Conservation (phyloP, 768 basidiomycete genomes). For the Podaxis mareebaensis region DNA sequence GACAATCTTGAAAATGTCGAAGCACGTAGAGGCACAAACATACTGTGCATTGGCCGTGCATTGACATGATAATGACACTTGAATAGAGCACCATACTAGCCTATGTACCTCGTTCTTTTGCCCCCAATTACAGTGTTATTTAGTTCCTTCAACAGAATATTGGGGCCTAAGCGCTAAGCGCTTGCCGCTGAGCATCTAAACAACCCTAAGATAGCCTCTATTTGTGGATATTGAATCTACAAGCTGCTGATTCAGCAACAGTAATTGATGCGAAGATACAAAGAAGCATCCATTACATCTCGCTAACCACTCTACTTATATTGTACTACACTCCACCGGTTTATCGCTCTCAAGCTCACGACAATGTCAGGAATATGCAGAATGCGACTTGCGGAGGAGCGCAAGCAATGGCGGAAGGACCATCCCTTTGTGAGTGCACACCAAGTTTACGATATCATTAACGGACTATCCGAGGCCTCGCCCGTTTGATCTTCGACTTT, state of each 20-base stretch:
- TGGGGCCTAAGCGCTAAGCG: too few relatives aligned
- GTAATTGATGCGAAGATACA: neutral
- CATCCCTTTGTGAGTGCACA: constrained; percentile 86
- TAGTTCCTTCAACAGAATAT: too few relatives aligned
- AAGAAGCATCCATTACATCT: neutral
- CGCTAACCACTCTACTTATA: neutral
- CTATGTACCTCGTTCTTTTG: too few relatives aligned
- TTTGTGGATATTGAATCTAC: constrained; percentile 6
- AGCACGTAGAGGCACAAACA: too few relatives aligned
- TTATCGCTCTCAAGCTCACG: neutral
- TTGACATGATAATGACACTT: too few relatives aligned
- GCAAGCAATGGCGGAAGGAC: constrained; percentile 99
- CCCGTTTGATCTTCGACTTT: neutral
- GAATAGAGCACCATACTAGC: too few relatives aligned
- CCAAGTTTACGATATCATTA: neutral
- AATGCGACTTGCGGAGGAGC: constrained; percentile 91
- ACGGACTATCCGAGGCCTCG: neutral
- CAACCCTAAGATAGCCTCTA: too few relatives aligned
- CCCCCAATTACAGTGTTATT: too few relatives aligned
- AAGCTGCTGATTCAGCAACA: constrained; percentile 10
- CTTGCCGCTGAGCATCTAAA: too few relatives aligned
- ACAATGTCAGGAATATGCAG: constrained; percentile 93
- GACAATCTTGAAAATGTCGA: too few relatives aligned
- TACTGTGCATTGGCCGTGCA: too few relatives aligned
- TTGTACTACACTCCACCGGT: neutral